Conservation (phyloP, 495 filamentous ascomycete species). For the Aspergillus ostianus region DNA sequence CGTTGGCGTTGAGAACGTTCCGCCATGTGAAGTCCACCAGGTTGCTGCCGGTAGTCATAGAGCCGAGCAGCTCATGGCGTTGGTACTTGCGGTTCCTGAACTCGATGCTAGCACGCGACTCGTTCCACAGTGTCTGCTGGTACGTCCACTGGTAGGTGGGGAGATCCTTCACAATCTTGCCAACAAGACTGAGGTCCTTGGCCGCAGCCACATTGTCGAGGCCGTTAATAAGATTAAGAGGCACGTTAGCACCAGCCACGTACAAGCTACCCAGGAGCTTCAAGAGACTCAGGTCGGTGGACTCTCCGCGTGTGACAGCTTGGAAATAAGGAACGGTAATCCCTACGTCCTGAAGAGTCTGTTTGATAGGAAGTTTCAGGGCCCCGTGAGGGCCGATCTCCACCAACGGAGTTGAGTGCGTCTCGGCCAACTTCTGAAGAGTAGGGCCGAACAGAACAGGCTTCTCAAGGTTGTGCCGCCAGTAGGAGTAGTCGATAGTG, state of each 20-base stretch:
- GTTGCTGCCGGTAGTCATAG: constrained; percentile 7
- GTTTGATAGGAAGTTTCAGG: neutral
- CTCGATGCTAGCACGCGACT: constrained; percentile 14
- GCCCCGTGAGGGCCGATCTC: constrained; percentile 1
- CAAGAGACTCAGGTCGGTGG: too few species aligned
- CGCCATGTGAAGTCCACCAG: constrained; percentile 13
- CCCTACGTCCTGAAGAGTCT: neutral
- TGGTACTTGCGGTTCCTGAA: constrained; percentile 10
- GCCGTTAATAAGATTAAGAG: neutral
- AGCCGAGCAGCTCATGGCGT: constrained; percentile 23
- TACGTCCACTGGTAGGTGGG: constrained; percentile 32
- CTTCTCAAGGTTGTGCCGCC: neutral
- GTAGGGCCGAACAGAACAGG: neutral
- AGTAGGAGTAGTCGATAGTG: neutral
- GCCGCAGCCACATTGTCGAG: neutral
- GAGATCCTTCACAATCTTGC: constrained; percentile 12
- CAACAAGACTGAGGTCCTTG: neutral
- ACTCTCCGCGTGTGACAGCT: too few species aligned
- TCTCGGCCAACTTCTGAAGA: neutral
- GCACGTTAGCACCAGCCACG: neutral
- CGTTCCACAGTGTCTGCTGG: constrained; percentile 16
- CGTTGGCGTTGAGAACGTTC: constrained; percentile 15
- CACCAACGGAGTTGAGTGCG: neutral
- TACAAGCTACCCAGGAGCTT: too few species aligned
- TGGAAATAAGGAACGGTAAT: too few species aligned